These are phyloP conservation scores for Scheffersomyces cryptocercus DNA, from an alignment of 1,139 yeast species.

Conservation along the genomic window DNA sequence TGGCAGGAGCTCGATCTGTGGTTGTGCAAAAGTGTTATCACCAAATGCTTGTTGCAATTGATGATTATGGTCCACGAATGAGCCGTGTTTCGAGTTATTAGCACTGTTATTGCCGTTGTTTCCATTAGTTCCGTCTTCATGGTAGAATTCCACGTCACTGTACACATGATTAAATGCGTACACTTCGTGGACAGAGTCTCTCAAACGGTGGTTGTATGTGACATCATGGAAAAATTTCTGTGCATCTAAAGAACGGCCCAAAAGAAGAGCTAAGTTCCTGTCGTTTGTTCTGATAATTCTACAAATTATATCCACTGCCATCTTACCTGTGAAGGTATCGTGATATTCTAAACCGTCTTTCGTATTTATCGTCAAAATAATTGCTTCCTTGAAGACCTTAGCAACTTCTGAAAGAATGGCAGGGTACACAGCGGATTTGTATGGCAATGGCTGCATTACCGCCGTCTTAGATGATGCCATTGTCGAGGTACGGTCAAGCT, in stretches of 20 bases:
- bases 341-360: slow-evolving; percentile 95
- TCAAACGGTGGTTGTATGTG: slow-evolving; percentile 86
- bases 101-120: slow-evolving; percentile 17
- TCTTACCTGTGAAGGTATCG: slow-evolving; percentile 92
- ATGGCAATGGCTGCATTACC: slow-evolving; percentile 46
- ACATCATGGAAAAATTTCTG: slow-evolving; percentile 95
- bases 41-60: slow-evolving; percentile 10
- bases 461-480: slow-evolving; percentile 32
- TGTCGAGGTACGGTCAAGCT: slow-evolving; percentile 34
- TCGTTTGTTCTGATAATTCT: slow-evolving; percentile 86
- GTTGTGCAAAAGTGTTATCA: slow-evolving; percentile 15
- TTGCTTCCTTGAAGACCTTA: slow-evolving; percentile 67
- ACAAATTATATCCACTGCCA: slow-evolving; percentile 88
- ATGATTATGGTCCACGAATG: slow-evolving; percentile 22
- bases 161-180: slow-evolving; percentile 76
- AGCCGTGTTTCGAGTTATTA: slow-evolving; percentile 32
- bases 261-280: slow-evolving; percentile 79
- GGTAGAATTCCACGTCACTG: slow-evolving; percentile 41
- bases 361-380: slow-evolving; percentile 74
- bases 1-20: slow-evolving; percentile 7
- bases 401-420: slow-evolving; percentile 89
- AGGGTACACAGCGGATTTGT: slow-evolving; percentile 76
- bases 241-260: slow-evolving; percentile 93
- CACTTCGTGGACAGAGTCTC: slow-evolving; percentile 86
- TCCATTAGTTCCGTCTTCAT: slow-evolving; percentile 25